These are phyloP conservation scores for Mycena rosella DNA, from an alignment of 768 basidiomycete species.

Conservation along the genomic window DNA sequence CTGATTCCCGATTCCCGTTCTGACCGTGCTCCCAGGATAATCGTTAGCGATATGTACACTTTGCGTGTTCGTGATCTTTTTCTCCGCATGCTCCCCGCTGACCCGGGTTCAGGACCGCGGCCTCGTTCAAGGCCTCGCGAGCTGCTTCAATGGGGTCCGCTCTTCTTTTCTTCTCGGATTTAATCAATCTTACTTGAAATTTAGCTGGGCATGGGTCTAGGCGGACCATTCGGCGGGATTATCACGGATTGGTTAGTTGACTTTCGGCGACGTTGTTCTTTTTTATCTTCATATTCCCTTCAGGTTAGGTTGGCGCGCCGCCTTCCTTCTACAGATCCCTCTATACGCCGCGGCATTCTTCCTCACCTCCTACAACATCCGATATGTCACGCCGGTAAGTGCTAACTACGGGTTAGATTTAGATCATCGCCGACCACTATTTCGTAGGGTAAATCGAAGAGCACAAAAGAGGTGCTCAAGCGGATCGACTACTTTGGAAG, in stretches of 20 bases:
- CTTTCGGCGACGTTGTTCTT: conserved; percentile 24
- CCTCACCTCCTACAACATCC: conserved; percentile 68
- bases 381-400: conserved; percentile 75
- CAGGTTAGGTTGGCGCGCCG: conserved; percentile 87
- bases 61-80: conserved; percentile 64
- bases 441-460: conserved; percentile 74
- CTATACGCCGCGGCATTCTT: conserved; percentile 71
- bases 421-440: too few species aligned
- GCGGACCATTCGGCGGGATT: conserved; percentile 82
- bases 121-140: conserved; percentile 77
- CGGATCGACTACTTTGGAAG: conserved; percentile 86
- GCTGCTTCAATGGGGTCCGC: conserved; percentile 80
- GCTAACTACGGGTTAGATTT: conserved; percentile 17
- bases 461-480: conserved; percentile 73
- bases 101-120: conserved; percentile 68
- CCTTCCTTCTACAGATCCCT: conserved; percentile 82
- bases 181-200: not conserved
- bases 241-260: conserved; percentile 72
- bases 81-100: conserved; percentile 3
- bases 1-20: not conserved
- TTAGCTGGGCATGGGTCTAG: conserved; percentile 82
- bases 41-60: conserved; percentile 86
- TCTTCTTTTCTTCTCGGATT: not conserved
- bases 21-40: conserved; percentile 61
- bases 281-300: not conserved